Percentiles rank a stretch among this genome's conserved stretches.
Conservation (phyloP, 2,329 filamentous ascomycete genomes). For the Aureobasidium melanogenum region DNA sequence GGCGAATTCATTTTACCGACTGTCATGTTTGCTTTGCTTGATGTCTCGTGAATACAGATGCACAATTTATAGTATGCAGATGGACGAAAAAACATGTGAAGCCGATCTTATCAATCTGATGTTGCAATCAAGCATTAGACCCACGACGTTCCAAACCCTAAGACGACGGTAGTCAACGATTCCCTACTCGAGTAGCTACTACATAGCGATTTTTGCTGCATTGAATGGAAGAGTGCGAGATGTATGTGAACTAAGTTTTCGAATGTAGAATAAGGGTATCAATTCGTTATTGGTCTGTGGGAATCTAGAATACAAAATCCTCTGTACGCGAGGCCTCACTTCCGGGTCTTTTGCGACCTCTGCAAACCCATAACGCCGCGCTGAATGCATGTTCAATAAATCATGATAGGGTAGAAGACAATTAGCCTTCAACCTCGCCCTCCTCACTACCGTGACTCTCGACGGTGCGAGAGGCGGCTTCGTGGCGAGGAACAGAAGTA, state of each 20-base stretch:
- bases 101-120: background rate
- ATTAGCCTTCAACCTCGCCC: constrained; percentile 38
- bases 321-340: background rate
- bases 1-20: background rate
- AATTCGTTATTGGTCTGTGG: background rate
- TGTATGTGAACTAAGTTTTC: no score
- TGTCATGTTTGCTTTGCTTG: background rate
- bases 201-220: background rate
- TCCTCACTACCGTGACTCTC: constrained; percentile 34
- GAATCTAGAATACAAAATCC: background rate
- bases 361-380: constrained; percentile 18
- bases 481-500: background rate
- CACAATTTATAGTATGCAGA: background rate
- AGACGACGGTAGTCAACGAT: background rate
- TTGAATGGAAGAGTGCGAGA: background rate
- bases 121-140: background rate
- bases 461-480: constrained; percentile 5
- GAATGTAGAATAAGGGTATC: background rate
- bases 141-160: background rate
- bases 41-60: background rate
- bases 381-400: constrained; percentile 24
- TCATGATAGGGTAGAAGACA: background rate
- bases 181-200: no score
- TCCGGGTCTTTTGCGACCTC: background rate
- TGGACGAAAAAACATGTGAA: background rate